Base-by-base conservation (phyloP, 805 yeast genomes). In the Ogataea ganodermae region DNA sequence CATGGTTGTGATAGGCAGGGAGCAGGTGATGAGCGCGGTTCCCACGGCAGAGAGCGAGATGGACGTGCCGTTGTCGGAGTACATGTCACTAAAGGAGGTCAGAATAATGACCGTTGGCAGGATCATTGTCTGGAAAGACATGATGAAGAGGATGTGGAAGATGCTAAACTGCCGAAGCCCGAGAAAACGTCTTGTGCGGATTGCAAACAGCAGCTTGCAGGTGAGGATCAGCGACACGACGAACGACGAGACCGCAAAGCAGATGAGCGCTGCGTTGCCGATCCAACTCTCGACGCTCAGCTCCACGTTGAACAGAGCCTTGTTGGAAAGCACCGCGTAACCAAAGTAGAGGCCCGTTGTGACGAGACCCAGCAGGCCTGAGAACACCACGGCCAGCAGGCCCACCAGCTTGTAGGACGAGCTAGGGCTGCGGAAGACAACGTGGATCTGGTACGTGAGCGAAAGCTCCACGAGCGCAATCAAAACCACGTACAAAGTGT, bases 131-230 rank as follows among this genome's bases (percentile, higher is more conserved):
- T 94, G 98, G 12, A 81, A 68, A 0, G 89, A 71, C 92, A 88
- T 88, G 45, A 91, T 84, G 49, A 89, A 68, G 37, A 94, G 67
- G 28, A 90, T 80, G 63, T 89, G 96, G 63, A 87, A 80, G 21
- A 87, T 81, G 52, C 85, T 91, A 60, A 91, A 89, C 62, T 89
- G 96, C 60, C 76, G 81, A 49, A 89, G 70, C 0, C 99, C 99
- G 42, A 91, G 64, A 51, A 70, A 78, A 45, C 89, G 74, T 65
- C 99, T 78, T 4, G 89, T 76, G 48, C 81, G 74, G 21, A 89
- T 77, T 0, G 96, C 96, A 38, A 78, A 45, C 21, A 74, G 62
- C 42, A 94, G 73, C 63, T 92, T 94, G n/a, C 70, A 57, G 5
- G 82, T 63, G 30, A 92, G 71, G 26, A 88, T 67, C 1, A 79